phyloP scores from a whole-genome alignment of 2,329 filamentous ascomycete species.

The Clarireedia monteithiana region DNA sequence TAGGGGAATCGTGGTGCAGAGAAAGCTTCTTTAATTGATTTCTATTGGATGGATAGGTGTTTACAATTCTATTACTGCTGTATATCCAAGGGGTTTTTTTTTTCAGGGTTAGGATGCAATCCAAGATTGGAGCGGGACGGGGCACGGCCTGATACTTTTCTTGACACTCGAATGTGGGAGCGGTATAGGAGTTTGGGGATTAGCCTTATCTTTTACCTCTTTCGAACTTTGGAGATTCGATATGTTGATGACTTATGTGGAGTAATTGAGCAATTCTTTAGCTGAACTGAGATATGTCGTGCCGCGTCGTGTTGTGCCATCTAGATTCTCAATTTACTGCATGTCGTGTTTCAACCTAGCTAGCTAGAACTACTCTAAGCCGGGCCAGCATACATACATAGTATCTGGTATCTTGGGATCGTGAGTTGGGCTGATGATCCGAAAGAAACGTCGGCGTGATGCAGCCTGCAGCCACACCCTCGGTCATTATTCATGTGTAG shows the following conservation, averaged over 20 bases:
- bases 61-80: constrained; percentile 12
- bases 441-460: not conserved
- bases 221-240: not conserved
- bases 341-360: not conserved
- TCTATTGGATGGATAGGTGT: not conserved
- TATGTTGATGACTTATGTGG: not conserved
- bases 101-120: constrained; percentile 12
- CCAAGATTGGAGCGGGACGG: constrained; percentile 9
- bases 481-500: not conserved
- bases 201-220: not conserved
- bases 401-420: not conserved
- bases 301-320: not conserved
- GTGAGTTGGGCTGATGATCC: not conserved
- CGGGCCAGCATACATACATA: too few relatives aligned
- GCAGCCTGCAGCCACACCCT: not conserved
- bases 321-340: not conserved
- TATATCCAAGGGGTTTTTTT: constrained; percentile 22
- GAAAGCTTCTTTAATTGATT: not conserved
- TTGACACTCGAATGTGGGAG: constrained; percentile 12
- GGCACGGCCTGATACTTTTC: constrained; percentile 9
- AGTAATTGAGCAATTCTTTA: not conserved
- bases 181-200: constrained; percentile 1
- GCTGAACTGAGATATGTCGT: too few relatives aligned
- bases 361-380: too few relatives aligned
- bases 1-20: constrained; percentile 10